Base-by-base conservation (phyloP, 768 basidiomycete genomes). In the Agrocybe chaxingu region DNA sequence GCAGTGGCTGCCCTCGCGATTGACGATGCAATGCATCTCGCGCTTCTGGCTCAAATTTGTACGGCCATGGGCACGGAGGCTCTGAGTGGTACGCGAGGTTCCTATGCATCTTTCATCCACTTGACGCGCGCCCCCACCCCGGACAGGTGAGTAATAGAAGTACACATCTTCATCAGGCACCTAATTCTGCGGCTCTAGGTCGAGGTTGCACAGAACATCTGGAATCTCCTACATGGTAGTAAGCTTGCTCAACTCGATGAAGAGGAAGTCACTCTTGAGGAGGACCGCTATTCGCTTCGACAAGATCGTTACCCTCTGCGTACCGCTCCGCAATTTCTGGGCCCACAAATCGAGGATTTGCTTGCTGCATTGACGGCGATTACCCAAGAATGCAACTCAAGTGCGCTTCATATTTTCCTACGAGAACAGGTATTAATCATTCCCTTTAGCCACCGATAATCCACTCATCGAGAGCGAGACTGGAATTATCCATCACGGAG, bases 51-150 rank as follows among this genome's bases (percentile, higher is more conserved):
- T 1, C 85, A 89, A 64, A 78, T 87, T 4, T 82, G 81, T 64
- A 91, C 88, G 2, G 88, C 89, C 0, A 80, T 92, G 79, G 85
- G 86, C 16, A 85, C 84, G 1, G 89, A 92, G 61, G 89, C 87
- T 12, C 75, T 92, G 32, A 66, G 77, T 34, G 89, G 89, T 18
- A 75, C 79, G 7, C 77, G 79, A 37, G 84, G 75, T 29, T 83
- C 81, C 13, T 85, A 80, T 59, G 80, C 74, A 9, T 70, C 83
- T 0, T 92, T 91, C 70, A 87, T 91, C 48, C 88, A 90, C 62
- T 80, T 77, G 12, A 69, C 76, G 33, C 85, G 7, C 83, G 89
- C 12, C 89, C 89, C 19, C 88, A 90, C 64, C 85, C 87, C 8
- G 87, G 87, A n/a, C 89, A 89, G 70, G 78, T 78, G 51, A 24